Evolutionary conservation across 768 basidiomycete genomes (phyloP), one percentile per base, ranked within the genome.

Genomic region (Mycena crocata): DNA sequence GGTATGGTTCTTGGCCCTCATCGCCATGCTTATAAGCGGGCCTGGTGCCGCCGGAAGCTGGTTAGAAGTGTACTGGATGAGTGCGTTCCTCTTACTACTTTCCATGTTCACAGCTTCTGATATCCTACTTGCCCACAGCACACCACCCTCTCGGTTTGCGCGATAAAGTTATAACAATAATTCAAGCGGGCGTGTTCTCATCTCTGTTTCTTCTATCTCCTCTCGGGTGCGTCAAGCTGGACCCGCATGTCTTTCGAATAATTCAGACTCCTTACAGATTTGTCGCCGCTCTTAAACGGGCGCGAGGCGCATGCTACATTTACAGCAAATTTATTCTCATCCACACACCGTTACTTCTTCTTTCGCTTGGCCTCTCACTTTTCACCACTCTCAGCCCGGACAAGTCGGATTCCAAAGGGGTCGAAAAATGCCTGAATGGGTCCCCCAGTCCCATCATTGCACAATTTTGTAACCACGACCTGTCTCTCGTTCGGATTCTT

Each of bases 221-320:
- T 17, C 52, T 70, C 13, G 73, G 73, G 72, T 73, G 45, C 24
- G 68, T 59, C n/a, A n/a, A n/a, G n/a, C n/a, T n/a, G n/a, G n/a
- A n/a, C n/a, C n/a, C n/a, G n/a, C n/a, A n/a, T n/a, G n/a, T n/a
- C n/a, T n/a, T n/a, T n/a, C n/a, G n/a, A n/a, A n/a, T n/a, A n/a
- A n/a, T n/a, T n/a, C n/a, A n/a, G n/a, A n/a, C n/a, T n/a, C n/a
- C n/a, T n/a, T n/a, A 15, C 44, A 72, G 73, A 32, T 62, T 74
- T 34, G 44, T 67, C 45, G 64, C 59, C 13, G 71, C 56, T 3
- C 44, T 62, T 19, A 40, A 23, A 2, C 40, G 58, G 14, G 56
- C 56, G 31, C 70, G 72, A 13, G 49, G 58, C 15, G 62, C 45
- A 32, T 63, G 62, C 14, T 69, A 66, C 64, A 66, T 69, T 17